Percentiles rank a stretch among this genome's conserved stretches.
These are phyloP conservation scores for Botrytis fabae DNA, from an alignment of 2,329 filamentous ascomycete species.

Conservation along the genomic window DNA sequence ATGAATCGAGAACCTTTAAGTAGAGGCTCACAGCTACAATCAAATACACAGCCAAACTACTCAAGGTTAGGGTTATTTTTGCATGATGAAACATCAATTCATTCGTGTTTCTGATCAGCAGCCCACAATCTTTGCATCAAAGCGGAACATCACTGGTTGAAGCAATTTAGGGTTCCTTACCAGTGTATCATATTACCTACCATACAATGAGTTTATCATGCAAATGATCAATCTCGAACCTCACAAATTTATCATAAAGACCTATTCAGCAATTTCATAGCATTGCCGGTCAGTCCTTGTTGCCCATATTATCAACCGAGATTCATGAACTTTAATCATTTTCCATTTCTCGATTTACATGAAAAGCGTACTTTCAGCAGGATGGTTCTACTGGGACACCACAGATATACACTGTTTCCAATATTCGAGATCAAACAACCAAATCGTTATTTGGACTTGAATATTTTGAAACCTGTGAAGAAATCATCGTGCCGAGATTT, in stretches of 20 bases:
- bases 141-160: slow-evolving; percentile 14
- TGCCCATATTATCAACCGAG: background rate
- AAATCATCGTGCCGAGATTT: background rate
- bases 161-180: slow-evolving; percentile 5
- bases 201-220: slow-evolving; percentile 2
- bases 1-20: slow-evolving; percentile 16
- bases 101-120: background rate
- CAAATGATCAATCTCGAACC: slow-evolving; percentile 14
- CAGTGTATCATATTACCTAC: slow-evolving; percentile 17
- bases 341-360: background rate
- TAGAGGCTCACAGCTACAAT: slow-evolving; percentile 7
- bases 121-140: background rate
- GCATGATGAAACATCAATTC: slow-evolving; percentile 19
- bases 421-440: background rate
- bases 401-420: background rate
- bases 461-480: background rate
- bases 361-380: background rate
- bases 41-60: background rate
- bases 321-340: background rate
- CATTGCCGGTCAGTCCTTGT: background rate
- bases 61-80: background rate
- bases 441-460: background rate
- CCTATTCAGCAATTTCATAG: background rate
- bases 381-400: background rate
- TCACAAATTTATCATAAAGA: background rate